Conservation (phyloP, 768 basidiomycete species). For the Lepiota venenata region DNA sequence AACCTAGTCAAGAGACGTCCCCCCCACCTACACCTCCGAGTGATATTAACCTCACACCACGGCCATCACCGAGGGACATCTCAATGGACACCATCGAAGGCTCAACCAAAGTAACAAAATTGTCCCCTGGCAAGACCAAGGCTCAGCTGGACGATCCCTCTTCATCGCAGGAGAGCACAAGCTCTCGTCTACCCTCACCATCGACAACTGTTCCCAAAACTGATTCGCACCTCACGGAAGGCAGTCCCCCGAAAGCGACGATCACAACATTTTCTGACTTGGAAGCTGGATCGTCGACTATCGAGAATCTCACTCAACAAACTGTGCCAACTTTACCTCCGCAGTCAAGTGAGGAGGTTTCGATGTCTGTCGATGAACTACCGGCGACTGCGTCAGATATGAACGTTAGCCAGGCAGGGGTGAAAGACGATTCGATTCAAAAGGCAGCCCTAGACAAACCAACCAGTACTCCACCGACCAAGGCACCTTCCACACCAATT, state of each 20-base stretch:
- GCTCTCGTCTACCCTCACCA: neutral
- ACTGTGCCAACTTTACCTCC: conserved; percentile 1
- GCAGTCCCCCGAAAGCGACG: neutral
- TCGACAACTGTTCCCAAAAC: neutral
- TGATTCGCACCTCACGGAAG: neutral
- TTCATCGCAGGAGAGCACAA: neutral
- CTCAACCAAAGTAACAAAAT: neutral
- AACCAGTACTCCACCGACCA: conserved; percentile 10
- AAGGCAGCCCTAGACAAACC: conserved; percentile 9
- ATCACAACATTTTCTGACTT: neutral
- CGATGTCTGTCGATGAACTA: conserved; percentile 7
- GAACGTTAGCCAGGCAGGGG: conserved; percentile 7
- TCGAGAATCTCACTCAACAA: neutral
- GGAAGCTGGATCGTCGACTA: neutral
- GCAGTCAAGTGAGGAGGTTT: conserved; percentile 5
- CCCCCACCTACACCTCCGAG: neutral
- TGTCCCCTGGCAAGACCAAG: neutral
- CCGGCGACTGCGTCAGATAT: conserved; percentile 1
- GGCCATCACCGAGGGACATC: neutral
- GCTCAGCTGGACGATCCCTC: neutral
- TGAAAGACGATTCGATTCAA: conserved; percentile 3
- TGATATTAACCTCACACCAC: conserved; percentile 2
- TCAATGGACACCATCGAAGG: neutral
- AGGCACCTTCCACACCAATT: conserved; percentile 13
- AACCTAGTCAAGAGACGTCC: conserved; percentile 5